Evolutionary conservation across 1,284 basidiomycete species (phyloP).

Genomic region (Ceratobasidium sp.): DNA sequence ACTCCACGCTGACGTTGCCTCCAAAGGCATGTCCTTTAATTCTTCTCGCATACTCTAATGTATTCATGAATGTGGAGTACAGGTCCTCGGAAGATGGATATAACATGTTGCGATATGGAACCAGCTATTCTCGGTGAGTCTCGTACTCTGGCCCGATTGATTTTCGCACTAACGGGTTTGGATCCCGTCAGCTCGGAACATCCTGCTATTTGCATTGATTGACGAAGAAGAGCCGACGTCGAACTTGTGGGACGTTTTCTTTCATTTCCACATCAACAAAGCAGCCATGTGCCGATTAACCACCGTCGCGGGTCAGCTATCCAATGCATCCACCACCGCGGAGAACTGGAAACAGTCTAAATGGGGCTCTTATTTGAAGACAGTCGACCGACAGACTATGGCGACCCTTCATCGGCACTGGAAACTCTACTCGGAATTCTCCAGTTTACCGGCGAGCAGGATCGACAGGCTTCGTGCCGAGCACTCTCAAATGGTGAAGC

Average conservation of each 20-base stretch:
- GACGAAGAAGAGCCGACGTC: constrained; percentile 49
- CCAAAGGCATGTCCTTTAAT: constrained; percentile 46
- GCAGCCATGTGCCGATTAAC: constrained; percentile 52
- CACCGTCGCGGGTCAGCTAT: constrained; percentile 57
- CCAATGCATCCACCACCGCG: constrained; percentile 50
- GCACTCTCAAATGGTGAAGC: constrained; percentile 41
- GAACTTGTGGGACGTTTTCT: constrained; percentile 64
- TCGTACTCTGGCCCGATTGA: too few species aligned
- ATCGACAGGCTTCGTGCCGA: background rate
- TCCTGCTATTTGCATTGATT: constrained; percentile 51
- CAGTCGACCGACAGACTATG: constrained; percentile 55
- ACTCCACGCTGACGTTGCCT: constrained; percentile 54
- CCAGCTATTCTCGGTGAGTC: constrained; percentile 61
- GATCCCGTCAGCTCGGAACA: constrained; percentile 53
- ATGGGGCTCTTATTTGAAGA: constrained; percentile 53
- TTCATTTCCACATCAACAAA: constrained; percentile 61
- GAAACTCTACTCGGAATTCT: constrained; percentile 51
- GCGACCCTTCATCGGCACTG: constrained; percentile 56
- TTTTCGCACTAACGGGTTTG: too few species aligned
- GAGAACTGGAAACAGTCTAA: constrained; percentile 55
- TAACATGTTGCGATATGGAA: constrained; percentile 68
- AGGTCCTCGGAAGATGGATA: constrained; percentile 57
- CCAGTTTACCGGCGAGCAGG: constrained; percentile 38
- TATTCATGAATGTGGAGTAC: constrained; percentile 44
- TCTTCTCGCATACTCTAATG: constrained; percentile 43